A percentile compares a stretch with the other conserved stretches of the same genome.
These are phyloP conservation scores for Colletotrichum caudatum DNA, from an alignment of 2,329 filamentous ascomycete genomes.

Conservation along the genomic window DNA sequence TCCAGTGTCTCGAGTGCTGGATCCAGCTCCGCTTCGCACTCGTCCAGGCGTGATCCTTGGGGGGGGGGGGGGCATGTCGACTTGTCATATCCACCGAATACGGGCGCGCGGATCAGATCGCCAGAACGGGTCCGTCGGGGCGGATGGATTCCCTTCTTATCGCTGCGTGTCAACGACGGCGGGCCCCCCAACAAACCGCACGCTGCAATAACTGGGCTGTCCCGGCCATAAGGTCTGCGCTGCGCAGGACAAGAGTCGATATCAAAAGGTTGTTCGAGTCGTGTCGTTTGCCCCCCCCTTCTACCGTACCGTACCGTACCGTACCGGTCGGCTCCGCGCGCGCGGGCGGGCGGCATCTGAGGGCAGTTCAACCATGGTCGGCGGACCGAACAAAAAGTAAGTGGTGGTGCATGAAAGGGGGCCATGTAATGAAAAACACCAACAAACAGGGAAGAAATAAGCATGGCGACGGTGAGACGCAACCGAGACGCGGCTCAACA, in stretches of 20 bases:
- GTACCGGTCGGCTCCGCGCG: not conserved
- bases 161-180: constrained; percentile 33
- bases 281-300: not conserved
- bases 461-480: constrained; percentile 27
- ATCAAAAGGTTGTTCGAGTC: constrained; percentile 31
- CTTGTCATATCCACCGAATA: constrained; percentile 1
- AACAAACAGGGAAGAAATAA: not conserved
- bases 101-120: constrained; percentile 36
- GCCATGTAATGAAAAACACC: not conserved
- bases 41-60: constrained; percentile 22
- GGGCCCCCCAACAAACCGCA: not conserved
- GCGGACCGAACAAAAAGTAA: not conserved
- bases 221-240: constrained; percentile 21
- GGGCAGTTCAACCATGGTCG: not conserved
- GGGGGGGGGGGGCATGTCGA: not conserved
- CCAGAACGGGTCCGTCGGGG: constrained; percentile 24
- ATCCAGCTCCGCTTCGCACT: constrained; percentile 28
- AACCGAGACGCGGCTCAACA: constrained; percentile 28
- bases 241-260: constrained; percentile 10
- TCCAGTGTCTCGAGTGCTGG: constrained; percentile 35
- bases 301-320: not conserved
- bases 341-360: not conserved
- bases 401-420: not conserved
- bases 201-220: constrained; percentile 11
- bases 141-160: constrained; percentile 1